Base-by-base conservation (phyloP, 2,329 filamentous ascomycete species). In the Zopfia rhizophila region DNA sequence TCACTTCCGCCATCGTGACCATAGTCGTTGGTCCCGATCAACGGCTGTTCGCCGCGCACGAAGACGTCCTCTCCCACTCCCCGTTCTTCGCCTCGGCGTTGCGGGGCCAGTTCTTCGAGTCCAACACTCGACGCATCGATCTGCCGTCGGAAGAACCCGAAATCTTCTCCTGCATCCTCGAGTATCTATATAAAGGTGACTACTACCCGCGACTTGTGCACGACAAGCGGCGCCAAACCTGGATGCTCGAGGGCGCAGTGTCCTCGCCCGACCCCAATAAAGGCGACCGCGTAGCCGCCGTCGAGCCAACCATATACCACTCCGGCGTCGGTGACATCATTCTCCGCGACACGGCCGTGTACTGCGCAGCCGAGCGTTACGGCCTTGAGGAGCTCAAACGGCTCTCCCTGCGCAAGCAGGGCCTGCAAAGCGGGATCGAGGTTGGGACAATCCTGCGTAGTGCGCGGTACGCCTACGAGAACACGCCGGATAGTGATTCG, bases 141-240 rank as follows among this genome's bases (percentile, higher is more conserved):
- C 79, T 89, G 80, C 79, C 88, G 83, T 81, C 83, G 61, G 84
- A 85, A 82, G 90, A 96, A 79, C 91, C 92, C 61, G 91, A 96
- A 80, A 84, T 95, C 73, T 90, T 97, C 75, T 95, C 91, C 72
- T 92, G 89, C 67, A 81, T 97, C 66, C 90, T 97, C 78, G 92
- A 97, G 79, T 97, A 92, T 74, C 85, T 97, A 60, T 97, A 97
- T 87, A 96, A 95, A 80, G 91, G 90, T 60, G 91, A 96, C 82
- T 96, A 96, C 78, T 94, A 89, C 74, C 92, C 92, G 45, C 89
- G 91, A 73, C 82, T 97, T 77, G 70, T 96, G 61, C 90, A 91
- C 74, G 89, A 90, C 83, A 91, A 89, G 82, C 86, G 87, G 73
- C 88, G 85, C 70, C 87, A 90, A 79, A 88, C 87, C 78, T 96